Percentiles rank a stretch among this genome's conserved stretches.
Evolutionary conservation across 768 basidiomycete species (phyloP).

Genomic region (Lyophyllum semitale): DNA sequence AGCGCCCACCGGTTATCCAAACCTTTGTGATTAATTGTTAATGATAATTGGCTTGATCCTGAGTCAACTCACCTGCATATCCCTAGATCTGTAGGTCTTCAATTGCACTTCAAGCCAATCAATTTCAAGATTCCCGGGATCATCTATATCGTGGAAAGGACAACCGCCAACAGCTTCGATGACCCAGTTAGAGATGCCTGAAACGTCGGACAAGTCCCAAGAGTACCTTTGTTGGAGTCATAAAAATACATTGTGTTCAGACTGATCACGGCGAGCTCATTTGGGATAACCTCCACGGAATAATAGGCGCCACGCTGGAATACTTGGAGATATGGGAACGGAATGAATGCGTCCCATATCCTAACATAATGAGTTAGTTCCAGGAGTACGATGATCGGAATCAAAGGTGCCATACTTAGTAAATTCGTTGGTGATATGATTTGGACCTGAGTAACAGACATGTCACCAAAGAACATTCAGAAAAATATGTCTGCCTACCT

Average conservation of each 20-base stretch:
- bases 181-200: conserved; percentile 12
- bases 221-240: conserved; percentile 80
- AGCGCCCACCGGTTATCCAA: conserved; percentile 44
- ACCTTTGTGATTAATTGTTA: conserved; percentile 28
- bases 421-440: conserved; percentile 68
- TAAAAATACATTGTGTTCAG: conserved; percentile 93
- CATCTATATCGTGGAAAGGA: conserved; percentile 55
- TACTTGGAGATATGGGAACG: conserved; percentile 74
- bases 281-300: conserved; percentile 76
- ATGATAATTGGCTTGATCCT: background rate
- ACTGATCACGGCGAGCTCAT: conserved; percentile 75
- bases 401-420: conserved; percentile 51
- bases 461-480: conserved; percentile 13
- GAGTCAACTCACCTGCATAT: conserved; percentile 65
- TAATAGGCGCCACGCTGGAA: conserved; percentile 91
- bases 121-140: conserved; percentile 87
- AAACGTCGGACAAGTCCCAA: background rate
- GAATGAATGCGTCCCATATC: conserved; percentile 84
- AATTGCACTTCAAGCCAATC: conserved; percentile 92
- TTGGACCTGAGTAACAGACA: conserved; percentile 50
- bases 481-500: conserved; percentile 36
- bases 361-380: conserved; percentile 36
- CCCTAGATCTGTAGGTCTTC: conserved; percentile 59
- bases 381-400: conserved; percentile 10
- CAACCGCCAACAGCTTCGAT: conserved; percentile 78